A percentile compares a stretch with the other conserved stretches of the same genome.
phyloP scores from a whole-genome alignment of 148 eudicot species.

The Dianthus caryophyllus region DNA sequence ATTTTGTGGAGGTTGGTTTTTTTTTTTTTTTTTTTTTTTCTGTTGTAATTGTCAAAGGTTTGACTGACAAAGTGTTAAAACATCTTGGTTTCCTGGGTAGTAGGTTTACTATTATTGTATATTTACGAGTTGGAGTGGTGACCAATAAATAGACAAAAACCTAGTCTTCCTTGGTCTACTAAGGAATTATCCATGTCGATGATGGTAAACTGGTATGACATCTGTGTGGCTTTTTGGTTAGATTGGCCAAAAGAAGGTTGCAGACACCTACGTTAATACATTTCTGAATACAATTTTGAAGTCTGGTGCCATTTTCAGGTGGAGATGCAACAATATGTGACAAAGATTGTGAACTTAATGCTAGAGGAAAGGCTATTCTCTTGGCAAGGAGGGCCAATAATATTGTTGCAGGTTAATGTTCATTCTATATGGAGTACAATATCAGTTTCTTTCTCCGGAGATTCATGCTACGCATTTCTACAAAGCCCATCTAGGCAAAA shows the following conservation, averaged over 20 bases:
- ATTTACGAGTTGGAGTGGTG: neutral
- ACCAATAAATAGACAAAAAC: neutral
- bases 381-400: constrained; percentile 99
- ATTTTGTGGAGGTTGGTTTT: neutral
- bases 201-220: neutral
- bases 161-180: neutral
- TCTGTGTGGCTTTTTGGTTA: neutral
- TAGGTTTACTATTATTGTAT: neutral
- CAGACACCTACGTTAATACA: neutral
- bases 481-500: neutral
- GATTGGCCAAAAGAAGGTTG: neutral
- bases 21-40: no score
- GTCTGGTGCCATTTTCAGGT: constrained; percentile 40
- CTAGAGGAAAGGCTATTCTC: constrained; percentile 69
- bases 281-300: constrained; percentile 1
- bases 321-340: constrained; percentile 88
- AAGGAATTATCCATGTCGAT: neutral
- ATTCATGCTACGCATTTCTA: neutral
- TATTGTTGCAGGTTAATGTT: constrained; percentile 75
- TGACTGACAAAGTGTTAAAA: neutral
- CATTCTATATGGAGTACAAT: neutral
- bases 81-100: neutral
- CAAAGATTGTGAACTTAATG: constrained; percentile 89
- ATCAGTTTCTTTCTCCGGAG: neutral
- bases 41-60: neutral